Base-by-base conservation (phyloP, 2,329 filamentous ascomycete species). In the Phialocephala sp. region DNA sequence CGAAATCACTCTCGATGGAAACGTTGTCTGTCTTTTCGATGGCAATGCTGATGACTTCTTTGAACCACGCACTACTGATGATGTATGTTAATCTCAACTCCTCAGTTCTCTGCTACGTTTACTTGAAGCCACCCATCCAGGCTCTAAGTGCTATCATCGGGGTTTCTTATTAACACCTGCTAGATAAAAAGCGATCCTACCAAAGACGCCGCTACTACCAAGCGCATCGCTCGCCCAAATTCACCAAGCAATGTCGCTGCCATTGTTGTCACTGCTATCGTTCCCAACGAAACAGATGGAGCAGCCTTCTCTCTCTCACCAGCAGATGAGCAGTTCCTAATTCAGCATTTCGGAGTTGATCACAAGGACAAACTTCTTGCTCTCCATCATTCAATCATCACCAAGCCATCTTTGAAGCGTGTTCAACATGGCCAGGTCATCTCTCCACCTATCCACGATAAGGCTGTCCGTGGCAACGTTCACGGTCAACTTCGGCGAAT, bases 1-100 rank as follows among this genome's bases (percentile, higher is more conserved):
- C 73, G 90, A 92, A 77, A 90, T 92, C 68, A 77, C 84, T 9
- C 83, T 85, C 2, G 83, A 85, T 72, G 89, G 89, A 35, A 76
- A 84, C 68, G 88, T 91, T 32, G 75, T 89, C 63, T 88, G 91
- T 77, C 79, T 92, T 63, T 82, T 77, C 59, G 82, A 80, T 62
- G 71, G 72, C 36, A 41, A 72, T 32, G 69, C 68, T 43, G 66
- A 70, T 24, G 63, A 63, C n/a, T 54, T 22, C 18, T 12, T 54
- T 32, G 27, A n/a, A 4, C 15, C 45, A 50, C n/a, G 9, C 41
- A 39, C 41, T 20, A 22, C 60, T 24, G 22, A 35, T 36, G 64
- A 70, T 64, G 72, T 69, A 57, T 56, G 67, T 60, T 47, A 54
- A 22, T 50, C 24, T 55, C 24, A 24, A 50, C 20, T 27, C 22